Base-by-base conservation (phyloP, 306 rosid species). In the Carpinus viminea region DNA sequence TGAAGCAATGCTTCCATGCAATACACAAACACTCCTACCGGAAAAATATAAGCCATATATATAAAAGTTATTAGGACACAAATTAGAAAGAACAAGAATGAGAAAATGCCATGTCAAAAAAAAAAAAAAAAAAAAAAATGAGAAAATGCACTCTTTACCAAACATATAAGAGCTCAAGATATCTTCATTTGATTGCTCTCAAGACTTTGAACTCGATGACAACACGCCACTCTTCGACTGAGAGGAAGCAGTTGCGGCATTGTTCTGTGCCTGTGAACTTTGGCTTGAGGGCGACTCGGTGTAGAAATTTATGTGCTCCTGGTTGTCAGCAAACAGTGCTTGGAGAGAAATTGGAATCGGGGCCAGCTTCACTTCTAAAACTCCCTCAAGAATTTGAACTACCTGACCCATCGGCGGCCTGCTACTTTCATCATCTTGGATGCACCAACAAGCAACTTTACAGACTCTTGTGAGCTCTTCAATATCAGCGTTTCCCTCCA, bases 321-420 rank as follows among this genome's bases (percentile, higher is more conserved):
- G 84, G 56, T 82, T 73, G 17, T 89, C 97, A 52, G 24, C 81
- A 74, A 92, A 84, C 17, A 31, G 34, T 31, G 88, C 74, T 47
- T 78, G 87, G 12, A 94, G 85, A 8, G 89, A 43, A 82, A 90
- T 76, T 6, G 97, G 96, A 77, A 90, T 38, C 17, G 97, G 92
- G 10, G 98, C 96, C 78, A 78, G 18, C 64, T 77, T 74, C 71
- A 92, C 92, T 12, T 84, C 89, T 68, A 81, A 54, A 24, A 92
- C 78, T 8, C 88, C 91, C 21, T 94, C 97, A 5, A 94, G 93
- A 41, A 92, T 92, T 74, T 94, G 97, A 76, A 91, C 96, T 5
- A 94, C 88, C 53, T 89, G 94, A 66, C 94, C 87, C 98, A 90
- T 94, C 41, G 93, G 74, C 13, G 96, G 98, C 78, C 98, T 81